Evolutionary conservation across 2,329 filamentous ascomycete genomes (phyloP), one percentile per base, ranked within the genome.

Genomic region (Colletotrichum siamense): DNA sequence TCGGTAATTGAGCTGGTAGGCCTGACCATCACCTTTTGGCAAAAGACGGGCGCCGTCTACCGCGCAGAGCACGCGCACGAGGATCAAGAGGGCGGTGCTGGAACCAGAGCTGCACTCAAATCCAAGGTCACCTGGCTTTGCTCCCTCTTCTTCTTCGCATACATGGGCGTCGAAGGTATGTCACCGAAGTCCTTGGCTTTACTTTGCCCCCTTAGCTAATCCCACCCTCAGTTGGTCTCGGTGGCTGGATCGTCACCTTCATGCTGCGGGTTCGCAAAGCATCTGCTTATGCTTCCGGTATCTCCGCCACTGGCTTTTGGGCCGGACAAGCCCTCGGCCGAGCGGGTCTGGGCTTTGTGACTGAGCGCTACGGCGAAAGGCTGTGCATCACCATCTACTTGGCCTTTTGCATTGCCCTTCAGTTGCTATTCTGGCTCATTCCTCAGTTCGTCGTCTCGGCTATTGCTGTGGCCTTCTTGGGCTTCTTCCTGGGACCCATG

Each of bases 191-290:
- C 3, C 16, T 6, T n/a, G n/a, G n/a, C 26, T 4, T 44, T 4
- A 5, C 34, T 24, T 15, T 26, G 22, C n/a, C 3, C 9, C 8
- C 62, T 22, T 32, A 18, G 15, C 76, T 83, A 32, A 81, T 22
- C 18, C 18, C 9, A 3, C 9, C 22, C 5, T 1, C 18, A 87
- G 85, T 94, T 66, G 92, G 92, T 0, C 88, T 95, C 2, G 94
- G 94, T 26, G 95, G 95, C 6, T 96, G 95, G 95, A 92, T 96
- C 39, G 93, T 95, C 39, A 93, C 92, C 0, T 96, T 96, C 82
- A 96, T 96, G 94, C 91, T 95, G 8, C 89, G 91, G 15, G 92
- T 95, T 12, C 90, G 95, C 16, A 85, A 92, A 8, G 94, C 92
- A 2, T 88, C 85, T 3, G 84, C 91, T 0, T 95, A 95, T 79